Percentiles rank a stretch among this genome's conserved stretches.
Evolutionary conservation across 2,329 filamentous ascomycete genomes (phyloP).

Genomic region (Aureobasidium sp.): DNA sequence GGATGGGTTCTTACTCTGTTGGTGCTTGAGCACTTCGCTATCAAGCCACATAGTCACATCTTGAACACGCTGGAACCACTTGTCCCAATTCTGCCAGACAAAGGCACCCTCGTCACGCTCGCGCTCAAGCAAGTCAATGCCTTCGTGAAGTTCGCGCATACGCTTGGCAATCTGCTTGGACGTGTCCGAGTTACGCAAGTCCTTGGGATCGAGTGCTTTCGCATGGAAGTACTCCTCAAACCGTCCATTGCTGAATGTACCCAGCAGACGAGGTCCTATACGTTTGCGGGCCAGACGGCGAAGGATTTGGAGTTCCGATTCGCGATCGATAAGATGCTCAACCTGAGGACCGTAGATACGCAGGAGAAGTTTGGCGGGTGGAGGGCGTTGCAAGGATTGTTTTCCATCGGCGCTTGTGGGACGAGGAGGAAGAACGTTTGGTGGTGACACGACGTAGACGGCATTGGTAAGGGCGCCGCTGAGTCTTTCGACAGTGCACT

Average conservation of each 20-base stretch:
- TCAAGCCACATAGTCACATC: conserved; percentile 53
- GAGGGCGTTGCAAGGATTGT: conserved; percentile 19
- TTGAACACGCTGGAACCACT: conserved; percentile 66
- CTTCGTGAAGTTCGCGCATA: conserved; percentile 92
- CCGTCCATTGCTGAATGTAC: conserved; percentile 87
- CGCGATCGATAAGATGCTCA: conserved; percentile 89
- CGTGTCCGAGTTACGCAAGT: conserved; percentile 72
- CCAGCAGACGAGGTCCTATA: conserved; percentile 83
- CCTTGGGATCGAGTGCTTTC: conserved; percentile 64
- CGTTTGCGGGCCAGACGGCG: conserved; percentile 80
- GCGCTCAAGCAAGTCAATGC: conserved; percentile 72
- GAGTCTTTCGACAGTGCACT: conserved; percentile 63
- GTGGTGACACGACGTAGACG: conserved; percentile 87
- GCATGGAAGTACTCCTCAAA: conserved; percentile 95
- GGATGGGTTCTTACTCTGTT: conserved; percentile 13
- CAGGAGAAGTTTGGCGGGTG: conserved; percentile 67
- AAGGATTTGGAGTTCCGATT: conserved; percentile 80
- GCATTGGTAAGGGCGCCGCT: conserved; percentile 94
- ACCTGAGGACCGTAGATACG: conserved; percentile 93
- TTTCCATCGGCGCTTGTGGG: conserved; percentile 28
- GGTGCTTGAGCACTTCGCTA: conserved; percentile 42
- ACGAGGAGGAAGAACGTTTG: conserved; percentile 47
- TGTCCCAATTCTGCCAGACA: conserved; percentile 91
- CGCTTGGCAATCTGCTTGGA: conserved; percentile 92
- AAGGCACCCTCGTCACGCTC: conserved; percentile 73